Conservation (phyloP, 768 basidiomycete genomes). For the Agaricus sinodeliciosus region DNA sequence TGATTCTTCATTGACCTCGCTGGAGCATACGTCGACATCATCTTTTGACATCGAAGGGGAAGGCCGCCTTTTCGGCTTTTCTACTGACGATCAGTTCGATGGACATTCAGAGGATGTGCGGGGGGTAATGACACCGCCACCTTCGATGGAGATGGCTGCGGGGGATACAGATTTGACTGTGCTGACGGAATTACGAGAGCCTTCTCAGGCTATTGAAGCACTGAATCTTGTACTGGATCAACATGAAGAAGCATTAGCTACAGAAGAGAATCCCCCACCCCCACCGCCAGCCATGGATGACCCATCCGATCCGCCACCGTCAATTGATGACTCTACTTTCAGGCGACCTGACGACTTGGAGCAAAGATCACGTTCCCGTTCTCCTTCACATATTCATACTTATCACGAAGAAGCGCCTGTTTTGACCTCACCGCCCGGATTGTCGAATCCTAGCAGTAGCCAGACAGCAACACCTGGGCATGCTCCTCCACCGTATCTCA, state of each 20-base stretch:
- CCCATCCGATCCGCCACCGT: conserved; percentile 83
- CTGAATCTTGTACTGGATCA: conserved; percentile 55
- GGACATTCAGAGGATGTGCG: conserved; percentile 69
- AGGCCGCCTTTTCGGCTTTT: conserved; percentile 73
- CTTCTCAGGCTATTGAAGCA: conserved; percentile 45
- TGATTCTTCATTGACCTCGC: conserved; percentile 2
- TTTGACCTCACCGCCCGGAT: conserved; percentile 20
- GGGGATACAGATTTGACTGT: conserved; percentile 65
- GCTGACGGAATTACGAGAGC: conserved; percentile 50
- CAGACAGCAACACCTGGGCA: conserved; percentile 37
- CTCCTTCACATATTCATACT: conserved; percentile 27
- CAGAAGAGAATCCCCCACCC: conserved; percentile 41
- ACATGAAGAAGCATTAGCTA: conserved; percentile 30
- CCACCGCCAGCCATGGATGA: conserved; percentile 84
- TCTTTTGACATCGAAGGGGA: conserved; percentile 54
- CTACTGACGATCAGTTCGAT: conserved; percentile 68
- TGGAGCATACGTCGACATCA: conserved; percentile 27
- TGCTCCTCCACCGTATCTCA: conserved; percentile 78
- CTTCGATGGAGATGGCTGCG: conserved; percentile 69
- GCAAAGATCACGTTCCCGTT: conserved; percentile 26
- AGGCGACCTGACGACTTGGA: conserved; percentile 37
- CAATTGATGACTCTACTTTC: conserved; percentile 73
- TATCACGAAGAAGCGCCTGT: conserved; percentile 12
- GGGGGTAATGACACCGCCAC: conserved; percentile 64
- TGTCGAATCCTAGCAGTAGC: conserved; percentile 17